Conservation (phyloP, 1,284 basidiomycete genomes). For the Leccinum griseonigrum region DNA sequence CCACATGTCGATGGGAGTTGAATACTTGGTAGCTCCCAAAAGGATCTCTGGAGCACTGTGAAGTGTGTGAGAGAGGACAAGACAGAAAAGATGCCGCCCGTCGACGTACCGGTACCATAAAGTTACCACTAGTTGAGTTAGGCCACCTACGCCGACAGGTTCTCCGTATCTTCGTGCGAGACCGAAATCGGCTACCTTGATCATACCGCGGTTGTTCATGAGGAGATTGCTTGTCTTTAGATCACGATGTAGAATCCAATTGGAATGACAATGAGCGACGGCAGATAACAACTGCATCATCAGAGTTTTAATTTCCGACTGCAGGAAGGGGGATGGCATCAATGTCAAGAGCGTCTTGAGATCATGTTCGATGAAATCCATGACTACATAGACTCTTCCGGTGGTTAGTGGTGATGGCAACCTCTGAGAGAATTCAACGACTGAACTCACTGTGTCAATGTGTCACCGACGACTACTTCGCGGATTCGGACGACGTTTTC, state of each 20-base stretch:
- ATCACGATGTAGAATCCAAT: conserved; percentile 98
- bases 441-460: conserved; percentile 88
- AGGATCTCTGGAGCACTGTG: conserved; percentile 92
- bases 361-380: conserved; percentile 99
- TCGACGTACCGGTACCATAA: conserved; percentile 92
- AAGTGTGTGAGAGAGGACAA: conserved; percentile 8
- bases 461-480: conserved; percentile 99
- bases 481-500: conserved; percentile 94
- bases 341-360: conserved; percentile 92
- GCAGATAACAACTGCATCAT: conserved; percentile 94
- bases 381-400: conserved; percentile 93
- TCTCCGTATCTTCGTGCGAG: conserved; percentile 95
- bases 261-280: conserved; percentile 87
- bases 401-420: conserved; percentile 20
- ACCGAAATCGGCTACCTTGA: conserved; percentile 99
- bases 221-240: conserved; percentile 96
- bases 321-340: conserved; percentile 94
- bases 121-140: conserved; percentile 98
- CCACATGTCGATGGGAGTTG: conserved; percentile 98
- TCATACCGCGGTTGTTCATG: conserved; percentile 98
- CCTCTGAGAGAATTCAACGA: conserved; percentile 1
- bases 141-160: conserved; percentile 86
- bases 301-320: conserved; percentile 97
- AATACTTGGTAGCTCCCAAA: conserved; percentile 89
- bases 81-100: conserved; percentile 6